Percentiles rank a stretch among this genome's conserved stretches.
Conservation (phyloP, 176 grass and related monocot genomes). For the Secale cereale region DNA sequence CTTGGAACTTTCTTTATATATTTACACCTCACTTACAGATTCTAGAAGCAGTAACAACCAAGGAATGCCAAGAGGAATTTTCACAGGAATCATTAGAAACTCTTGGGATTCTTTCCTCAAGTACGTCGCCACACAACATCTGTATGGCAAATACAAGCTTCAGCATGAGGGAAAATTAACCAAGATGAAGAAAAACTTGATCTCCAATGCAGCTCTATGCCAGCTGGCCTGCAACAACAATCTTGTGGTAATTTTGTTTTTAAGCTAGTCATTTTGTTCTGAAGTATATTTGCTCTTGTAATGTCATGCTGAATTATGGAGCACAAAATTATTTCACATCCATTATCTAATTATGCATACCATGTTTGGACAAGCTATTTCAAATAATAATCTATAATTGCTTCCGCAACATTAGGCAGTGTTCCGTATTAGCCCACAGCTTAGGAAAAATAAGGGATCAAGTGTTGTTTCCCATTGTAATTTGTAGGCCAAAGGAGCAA, state of each 20-base stretch:
- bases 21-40: slow-evolving; percentile 39
- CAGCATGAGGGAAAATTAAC: slow-evolving; percentile 82
- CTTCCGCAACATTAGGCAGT: not conserved
- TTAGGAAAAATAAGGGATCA: not conserved
- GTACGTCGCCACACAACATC: slow-evolving; percentile 60
- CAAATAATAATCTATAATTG: not conserved
- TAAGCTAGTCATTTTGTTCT: not conserved
- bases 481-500: not conserved
- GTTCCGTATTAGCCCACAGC: not conserved
- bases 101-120: slow-evolving; percentile 91
- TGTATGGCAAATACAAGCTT: slow-evolving; percentile 54
- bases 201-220: slow-evolving; percentile 71
- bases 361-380: not conserved
- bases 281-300: not conserved
- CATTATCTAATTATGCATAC: not conserved
- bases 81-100: slow-evolving; percentile 86
- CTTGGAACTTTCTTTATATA: slow-evolving; percentile 1
- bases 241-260: slow-evolving; percentile 42
- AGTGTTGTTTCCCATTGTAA: not conserved
- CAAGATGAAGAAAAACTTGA: slow-evolving; percentile 65
- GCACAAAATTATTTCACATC: not conserved
- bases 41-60: slow-evolving; percentile 76
- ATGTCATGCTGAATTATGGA: not conserved
- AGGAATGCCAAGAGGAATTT: slow-evolving; percentile 65
- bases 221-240: slow-evolving; percentile 45